Percentiles rank a stretch among this genome's conserved stretches.
phyloP scores from a whole-genome alignment of 2,329 filamentous ascomycete genomes.

The Anthostomella pinea region DNA sequence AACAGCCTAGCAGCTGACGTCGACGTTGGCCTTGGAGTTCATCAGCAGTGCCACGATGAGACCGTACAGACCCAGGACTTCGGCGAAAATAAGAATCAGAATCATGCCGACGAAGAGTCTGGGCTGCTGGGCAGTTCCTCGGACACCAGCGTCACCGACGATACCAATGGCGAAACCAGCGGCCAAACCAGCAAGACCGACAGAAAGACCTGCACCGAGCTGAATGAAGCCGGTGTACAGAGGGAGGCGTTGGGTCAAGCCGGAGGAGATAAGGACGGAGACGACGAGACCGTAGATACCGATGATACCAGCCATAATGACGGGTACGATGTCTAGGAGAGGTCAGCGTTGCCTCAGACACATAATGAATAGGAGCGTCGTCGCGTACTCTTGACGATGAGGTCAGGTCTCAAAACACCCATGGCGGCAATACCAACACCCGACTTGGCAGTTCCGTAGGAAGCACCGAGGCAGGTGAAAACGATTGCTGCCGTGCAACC shows the following conservation, averaged over 20 bases:
- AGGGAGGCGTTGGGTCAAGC: constrained; percentile 67
- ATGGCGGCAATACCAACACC: constrained; percentile 98
- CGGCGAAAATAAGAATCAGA: constrained; percentile 98
- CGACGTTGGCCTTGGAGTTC: constrained; percentile 85
- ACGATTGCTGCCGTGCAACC: constrained; percentile 88
- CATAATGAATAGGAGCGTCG: too few species aligned
- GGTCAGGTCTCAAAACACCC: constrained; percentile 94
- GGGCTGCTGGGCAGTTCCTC: constrained; percentile 80
- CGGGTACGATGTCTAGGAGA: constrained; percentile 85
- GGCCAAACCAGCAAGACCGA: constrained; percentile 79
- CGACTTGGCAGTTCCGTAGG: constrained; percentile 98
- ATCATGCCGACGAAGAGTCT: constrained; percentile 96
- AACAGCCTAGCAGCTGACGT: constrained; percentile 56
- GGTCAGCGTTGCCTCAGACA: constrained; percentile 26
- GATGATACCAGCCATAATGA: constrained; percentile 99
- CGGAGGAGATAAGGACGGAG: constrained; percentile 81
- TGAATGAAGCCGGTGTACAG: constrained; percentile 85
- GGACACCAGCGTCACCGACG: constrained; percentile 84
- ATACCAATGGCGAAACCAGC: constrained; percentile 86
- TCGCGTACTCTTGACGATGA: constrained; percentile 98
- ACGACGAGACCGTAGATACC: constrained; percentile 96
- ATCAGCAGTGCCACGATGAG: constrained; percentile 98
- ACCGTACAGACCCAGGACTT: constrained; percentile 99
- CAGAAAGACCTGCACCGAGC: constrained; percentile 76
- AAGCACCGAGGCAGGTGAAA: constrained; percentile 94